phyloP scores from a whole-genome alignment of 2,329 filamentous ascomycete genomes.

The Piedraia hortae region DNA sequence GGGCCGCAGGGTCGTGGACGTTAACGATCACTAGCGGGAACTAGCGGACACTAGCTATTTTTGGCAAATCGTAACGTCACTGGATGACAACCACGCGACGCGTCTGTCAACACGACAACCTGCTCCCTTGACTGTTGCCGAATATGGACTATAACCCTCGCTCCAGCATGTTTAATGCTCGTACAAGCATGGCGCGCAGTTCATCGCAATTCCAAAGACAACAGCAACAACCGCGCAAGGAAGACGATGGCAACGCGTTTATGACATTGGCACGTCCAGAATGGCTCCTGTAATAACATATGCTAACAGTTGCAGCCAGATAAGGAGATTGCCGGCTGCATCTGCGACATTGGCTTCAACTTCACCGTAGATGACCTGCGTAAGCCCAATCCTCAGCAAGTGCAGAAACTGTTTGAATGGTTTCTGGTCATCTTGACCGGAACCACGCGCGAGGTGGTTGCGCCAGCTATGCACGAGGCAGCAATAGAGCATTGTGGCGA shows the following conservation, averaged over 20 bases:
- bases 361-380: conserved; percentile 69
- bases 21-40: neutral
- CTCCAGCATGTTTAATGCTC: conserved; percentile 25
- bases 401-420: conserved; percentile 96
- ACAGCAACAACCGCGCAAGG: conserved; percentile 16
- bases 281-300: conserved; percentile 2
- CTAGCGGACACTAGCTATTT: neutral
- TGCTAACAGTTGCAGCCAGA: conserved; percentile 23
- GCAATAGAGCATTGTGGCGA: conserved; percentile 68
- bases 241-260: conserved; percentile 21
- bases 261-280: conserved; percentile 18
- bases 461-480: conserved; percentile 82
- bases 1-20: neutral
- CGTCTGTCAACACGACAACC: neutral
- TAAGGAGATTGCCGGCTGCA: conserved; percentile 78
- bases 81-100: neutral
- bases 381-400: conserved; percentile 79
- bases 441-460: conserved; percentile 71
- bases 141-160: conserved; percentile 23
- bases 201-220: no score
- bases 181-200: conserved; percentile 13
- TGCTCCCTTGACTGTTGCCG: conserved; percentile 8
- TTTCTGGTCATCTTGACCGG: conserved; percentile 87
- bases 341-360: conserved; percentile 81
- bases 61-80: neutral